phyloP scores from a whole-genome alignment of 2,329 filamentous ascomycete species.

The Hypoxylon sp. region DNA sequence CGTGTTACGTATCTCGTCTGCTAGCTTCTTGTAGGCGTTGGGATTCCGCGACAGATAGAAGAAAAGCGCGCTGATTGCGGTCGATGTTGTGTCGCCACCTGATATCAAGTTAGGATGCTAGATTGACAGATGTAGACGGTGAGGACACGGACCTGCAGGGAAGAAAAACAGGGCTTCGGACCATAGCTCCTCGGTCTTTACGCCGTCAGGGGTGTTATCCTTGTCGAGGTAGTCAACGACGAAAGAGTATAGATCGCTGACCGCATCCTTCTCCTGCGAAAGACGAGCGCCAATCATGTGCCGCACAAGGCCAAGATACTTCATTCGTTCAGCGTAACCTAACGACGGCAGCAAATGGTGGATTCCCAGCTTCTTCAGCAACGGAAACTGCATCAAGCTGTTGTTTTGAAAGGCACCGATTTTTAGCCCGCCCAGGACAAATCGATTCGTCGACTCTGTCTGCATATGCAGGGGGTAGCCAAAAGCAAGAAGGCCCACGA shows the following conservation, averaged over 20 bases:
- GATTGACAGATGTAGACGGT: no score
- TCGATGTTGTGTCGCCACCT: no score
- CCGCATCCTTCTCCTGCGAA: slow-evolving; percentile 45
- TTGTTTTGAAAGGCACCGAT: slow-evolving; percentile 14
- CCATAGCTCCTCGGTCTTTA: slow-evolving; percentile 29
- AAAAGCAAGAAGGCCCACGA: slow-evolving; percentile 35
- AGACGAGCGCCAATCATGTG: slow-evolving; percentile 24
- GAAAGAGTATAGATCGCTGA: slow-evolving; percentile 63
- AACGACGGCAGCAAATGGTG: not conserved
- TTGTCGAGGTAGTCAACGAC: slow-evolving; percentile 49
- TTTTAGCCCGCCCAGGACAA: slow-evolving; percentile 12
- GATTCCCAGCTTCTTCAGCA: slow-evolving; percentile 2
- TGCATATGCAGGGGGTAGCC: slow-evolving; percentile 33
- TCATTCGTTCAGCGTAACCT: not conserved
- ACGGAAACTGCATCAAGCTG: slow-evolving; percentile 19
- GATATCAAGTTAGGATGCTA: no score
- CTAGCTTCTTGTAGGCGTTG: not conserved
- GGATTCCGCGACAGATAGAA: not conserved
- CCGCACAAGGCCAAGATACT: slow-evolving; percentile 4
- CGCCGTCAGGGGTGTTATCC: not conserved
- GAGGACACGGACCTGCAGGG: slow-evolving; percentile 29
- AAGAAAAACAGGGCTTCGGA: slow-evolving; percentile 36
- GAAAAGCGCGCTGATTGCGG: no score
- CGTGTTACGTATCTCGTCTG: not conserved
- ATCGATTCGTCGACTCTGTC: slow-evolving; percentile 21